Base-by-base conservation (phyloP, 1,284 basidiomycete genomes). In the Puccinia polysora region DNA sequence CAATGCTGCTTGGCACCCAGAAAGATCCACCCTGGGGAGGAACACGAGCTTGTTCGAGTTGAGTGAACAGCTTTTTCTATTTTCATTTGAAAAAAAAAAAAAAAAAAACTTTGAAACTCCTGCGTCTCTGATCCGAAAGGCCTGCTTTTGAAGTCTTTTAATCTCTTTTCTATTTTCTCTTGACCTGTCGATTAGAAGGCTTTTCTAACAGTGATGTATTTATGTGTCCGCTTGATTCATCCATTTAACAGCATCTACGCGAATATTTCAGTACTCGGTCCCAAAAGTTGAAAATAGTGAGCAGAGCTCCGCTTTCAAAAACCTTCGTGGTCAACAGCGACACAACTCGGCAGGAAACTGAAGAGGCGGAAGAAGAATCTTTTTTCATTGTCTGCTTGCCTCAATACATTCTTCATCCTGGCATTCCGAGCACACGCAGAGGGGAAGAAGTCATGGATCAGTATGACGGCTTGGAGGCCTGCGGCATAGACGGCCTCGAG, bases 21-120 rank as follows among this genome's bases (percentile, higher is more conserved):
- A 47, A 50, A 49, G 20, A 30, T 49, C 15, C 8, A 49, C 32
- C 28, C 10, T 23, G 62, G 36, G 18, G 34, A 65, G 36, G 62
- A 65, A 52, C 62, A 65, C 38, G 62, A 65, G 47, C 62, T 65
- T 38, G 32, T 49, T 15, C 45, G 62, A 52, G 62, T 65, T 65
- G 62, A 50, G 62, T 65, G n/a, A 2, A 45, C 10, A n/a, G 10
- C n/a, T 45, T 45, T n/a, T 45, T 45, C n/a, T n/a, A n/a, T n/a
- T n/a, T n/a, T n/a, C n/a, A n/a, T n/a, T n/a, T n/a, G n/a, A n/a
- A n/a, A n/a, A n/a, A n/a, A n/a, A n/a, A n/a, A n/a, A n/a, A n/a
- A n/a, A n/a, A n/a, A n/a, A n/a, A n/a, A n/a, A n/a, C n/a, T n/a
- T n/a, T n/a, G n/a, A n/a, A n/a, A n/a, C n/a, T n/a, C n/a, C n/a